Evolutionary conservation across 1,139 yeast genomes (phyloP).

Genomic region (Sugiyamaella castrensis): DNA sequence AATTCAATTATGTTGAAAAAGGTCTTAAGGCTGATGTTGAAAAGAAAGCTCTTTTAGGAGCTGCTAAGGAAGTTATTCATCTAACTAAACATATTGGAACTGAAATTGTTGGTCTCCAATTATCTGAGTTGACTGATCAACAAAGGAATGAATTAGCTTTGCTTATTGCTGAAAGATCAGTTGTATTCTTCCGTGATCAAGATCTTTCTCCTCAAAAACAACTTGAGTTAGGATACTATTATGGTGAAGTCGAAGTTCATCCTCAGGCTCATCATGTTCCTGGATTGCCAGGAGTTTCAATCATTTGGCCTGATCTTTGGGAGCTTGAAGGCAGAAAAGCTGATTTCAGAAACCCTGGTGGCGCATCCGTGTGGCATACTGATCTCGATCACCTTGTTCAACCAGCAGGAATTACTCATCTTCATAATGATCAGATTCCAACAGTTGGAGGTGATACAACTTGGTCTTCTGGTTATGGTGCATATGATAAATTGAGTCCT

Average conservation of each 20-base stretch:
- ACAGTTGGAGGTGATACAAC: conserved; percentile 51
- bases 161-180: conserved; percentile 63
- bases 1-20: conserved; percentile 44
- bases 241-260: conserved; percentile 49
- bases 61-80: conserved; percentile 49
- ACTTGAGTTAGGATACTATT: conserved; percentile 45
- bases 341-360: conserved; percentile 27
- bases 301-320: conserved; percentile 51
- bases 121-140: conserved; percentile 47
- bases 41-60: conserved; percentile 50
- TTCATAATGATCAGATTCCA: too few relatives aligned
- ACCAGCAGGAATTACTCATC: conserved; percentile 50
- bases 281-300: conserved; percentile 47
- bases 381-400: conserved; percentile 49
- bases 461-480: conserved; percentile 52
- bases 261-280: conserved; percentile 47
- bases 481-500: conserved; percentile 51
- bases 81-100: conserved; percentile 53
- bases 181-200: conserved; percentile 48
- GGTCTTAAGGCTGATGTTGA: conserved; percentile 51
- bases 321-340: conserved; percentile 23
- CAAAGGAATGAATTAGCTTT: conserved; percentile 66
- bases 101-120: too few relatives aligned
- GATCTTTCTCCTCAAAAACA: too few relatives aligned
- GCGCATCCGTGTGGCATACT: conserved; percentile 44